phyloP scores from a whole-genome alignment of 2,329 filamentous ascomycete species.

The Madurella mycetomatis region DNA sequence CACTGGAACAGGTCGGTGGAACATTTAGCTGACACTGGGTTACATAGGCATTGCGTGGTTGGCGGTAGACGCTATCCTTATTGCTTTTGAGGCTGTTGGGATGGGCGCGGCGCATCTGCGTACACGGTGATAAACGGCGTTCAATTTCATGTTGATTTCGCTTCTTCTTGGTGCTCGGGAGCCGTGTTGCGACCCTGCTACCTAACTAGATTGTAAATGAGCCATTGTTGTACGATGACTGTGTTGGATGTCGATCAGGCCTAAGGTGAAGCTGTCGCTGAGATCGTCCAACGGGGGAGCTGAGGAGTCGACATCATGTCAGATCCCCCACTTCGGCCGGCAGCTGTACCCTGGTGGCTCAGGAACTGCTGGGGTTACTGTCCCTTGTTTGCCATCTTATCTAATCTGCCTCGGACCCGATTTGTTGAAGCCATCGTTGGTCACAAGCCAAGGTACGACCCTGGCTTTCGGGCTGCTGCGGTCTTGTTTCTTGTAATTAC shows the following conservation, averaged over 20 bases:
- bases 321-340: slow-evolving; percentile 1
- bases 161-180: slow-evolving; percentile 2
- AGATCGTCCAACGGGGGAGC: not conserved
- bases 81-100: slow-evolving; percentile 62
- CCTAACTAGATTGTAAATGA: not conserved
- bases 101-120: slow-evolving; percentile 42
- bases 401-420: slow-evolving; percentile 17
- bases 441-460: not conserved
- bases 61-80: slow-evolving; percentile 68
- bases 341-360: slow-evolving; percentile 8
- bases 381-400: slow-evolving; percentile 15
- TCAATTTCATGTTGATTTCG: not conserved
- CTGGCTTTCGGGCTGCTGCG: no score
- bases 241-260: not conserved
- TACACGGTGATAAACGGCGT: not conserved
- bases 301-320: not conserved
- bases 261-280: not conserved
- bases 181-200: not conserved
- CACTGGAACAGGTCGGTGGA: not conserved
- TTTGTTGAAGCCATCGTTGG: slow-evolving; percentile 11
- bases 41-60: slow-evolving; percentile 69
- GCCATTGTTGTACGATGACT: not conserved
- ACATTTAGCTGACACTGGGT: slow-evolving; percentile 16
- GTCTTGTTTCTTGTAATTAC: no score
- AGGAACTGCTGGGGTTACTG: slow-evolving; percentile 4